phyloP scores from a whole-genome alignment of 2,329 filamentous ascomycete genomes.

The Colletotrichum lentis region DNA sequence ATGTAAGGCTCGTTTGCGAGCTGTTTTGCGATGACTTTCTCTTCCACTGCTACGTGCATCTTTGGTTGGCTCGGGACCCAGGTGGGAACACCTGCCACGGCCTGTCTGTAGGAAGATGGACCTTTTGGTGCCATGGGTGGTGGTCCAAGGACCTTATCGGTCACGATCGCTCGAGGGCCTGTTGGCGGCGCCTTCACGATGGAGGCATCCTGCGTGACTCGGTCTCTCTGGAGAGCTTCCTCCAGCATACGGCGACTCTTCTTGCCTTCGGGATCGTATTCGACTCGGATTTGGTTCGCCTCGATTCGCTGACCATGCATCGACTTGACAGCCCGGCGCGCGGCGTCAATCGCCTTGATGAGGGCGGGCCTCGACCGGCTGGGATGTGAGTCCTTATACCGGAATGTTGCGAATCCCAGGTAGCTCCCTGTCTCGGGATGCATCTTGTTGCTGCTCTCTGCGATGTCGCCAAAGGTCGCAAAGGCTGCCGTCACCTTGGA shows the following conservation, averaged over 20 bases:
- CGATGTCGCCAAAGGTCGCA: conserved; percentile 84
- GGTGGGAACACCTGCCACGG: conserved; percentile 42
- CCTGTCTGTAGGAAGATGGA: conserved; percentile 67
- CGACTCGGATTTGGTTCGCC: conserved; percentile 77
- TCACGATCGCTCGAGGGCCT: conserved; percentile 47
- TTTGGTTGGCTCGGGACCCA: conserved; percentile 57
- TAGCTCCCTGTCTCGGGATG: conserved; percentile 95
- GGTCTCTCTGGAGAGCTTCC: conserved; percentile 73
- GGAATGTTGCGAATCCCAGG: conserved; percentile 90
- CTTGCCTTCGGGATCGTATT: conserved; percentile 87
- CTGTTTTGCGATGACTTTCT: conserved; percentile 70
- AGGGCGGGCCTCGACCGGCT: conserved; percentile 60
- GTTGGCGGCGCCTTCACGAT: conserved; percentile 48
- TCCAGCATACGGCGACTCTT: conserved; percentile 83
- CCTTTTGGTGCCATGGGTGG: conserved; percentile 89
- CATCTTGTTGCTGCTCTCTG: conserved; percentile 90
- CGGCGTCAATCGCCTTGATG: conserved; percentile 78
- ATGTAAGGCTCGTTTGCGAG: conserved; percentile 86
- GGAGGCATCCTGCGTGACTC: conserved; percentile 50
- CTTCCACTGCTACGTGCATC: conserved; percentile 67
- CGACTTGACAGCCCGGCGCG: conserved; percentile 78
- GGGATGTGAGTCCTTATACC: conserved; percentile 78
- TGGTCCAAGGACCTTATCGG: conserved; percentile 64
- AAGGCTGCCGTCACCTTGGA: conserved; percentile 80
- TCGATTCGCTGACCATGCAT: conserved; percentile 85